Conservation (phyloP, 768 basidiomycete genomes). For the Mycena alexandri region DNA sequence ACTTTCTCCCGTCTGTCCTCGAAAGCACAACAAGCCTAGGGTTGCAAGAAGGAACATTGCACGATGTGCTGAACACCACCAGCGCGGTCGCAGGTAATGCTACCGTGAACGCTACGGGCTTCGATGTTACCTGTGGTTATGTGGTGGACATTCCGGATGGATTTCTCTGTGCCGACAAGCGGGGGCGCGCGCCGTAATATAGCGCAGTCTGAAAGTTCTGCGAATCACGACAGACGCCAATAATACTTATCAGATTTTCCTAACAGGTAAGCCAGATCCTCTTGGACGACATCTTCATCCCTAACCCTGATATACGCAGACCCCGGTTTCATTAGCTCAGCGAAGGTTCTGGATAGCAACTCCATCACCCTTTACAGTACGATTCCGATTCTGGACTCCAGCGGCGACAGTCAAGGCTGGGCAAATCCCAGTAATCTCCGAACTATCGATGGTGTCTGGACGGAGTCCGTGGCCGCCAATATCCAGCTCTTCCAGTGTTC, state of each 20-base stretch:
- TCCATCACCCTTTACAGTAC: neutral
- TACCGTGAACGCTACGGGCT: neutral
- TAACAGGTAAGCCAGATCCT: too few species aligned
- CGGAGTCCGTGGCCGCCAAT: neutral
- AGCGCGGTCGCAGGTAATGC: neutral
- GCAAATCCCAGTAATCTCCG: neutral
- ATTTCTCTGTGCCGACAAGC: neutral
- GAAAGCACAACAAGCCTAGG: too few species aligned
- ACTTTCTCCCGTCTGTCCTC: too few species aligned
- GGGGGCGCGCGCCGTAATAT: neutral
- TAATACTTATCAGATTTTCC: too few species aligned
- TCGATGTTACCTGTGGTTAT: slow-evolving; percentile 2
- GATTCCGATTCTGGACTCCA: slow-evolving; percentile 4
- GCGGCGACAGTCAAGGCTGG: neutral
- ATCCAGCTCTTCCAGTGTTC: slow-evolving; percentile 13
- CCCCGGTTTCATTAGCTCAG: slow-evolving; percentile 1
- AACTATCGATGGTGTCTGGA: too few species aligned
- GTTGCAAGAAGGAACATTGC: too few species aligned
- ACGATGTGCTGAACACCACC: neutral
- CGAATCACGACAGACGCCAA: too few species aligned
- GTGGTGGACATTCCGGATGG: neutral
- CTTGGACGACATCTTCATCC: too few species aligned
- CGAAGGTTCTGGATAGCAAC: neutral
- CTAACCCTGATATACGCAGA: neutral
- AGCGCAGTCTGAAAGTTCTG: too few species aligned